Evolutionary conservation across 2,329 filamentous ascomycete species (phyloP), one percentile per base, ranked within the genome.

Genomic region (Fusarium napiforme): DNA sequence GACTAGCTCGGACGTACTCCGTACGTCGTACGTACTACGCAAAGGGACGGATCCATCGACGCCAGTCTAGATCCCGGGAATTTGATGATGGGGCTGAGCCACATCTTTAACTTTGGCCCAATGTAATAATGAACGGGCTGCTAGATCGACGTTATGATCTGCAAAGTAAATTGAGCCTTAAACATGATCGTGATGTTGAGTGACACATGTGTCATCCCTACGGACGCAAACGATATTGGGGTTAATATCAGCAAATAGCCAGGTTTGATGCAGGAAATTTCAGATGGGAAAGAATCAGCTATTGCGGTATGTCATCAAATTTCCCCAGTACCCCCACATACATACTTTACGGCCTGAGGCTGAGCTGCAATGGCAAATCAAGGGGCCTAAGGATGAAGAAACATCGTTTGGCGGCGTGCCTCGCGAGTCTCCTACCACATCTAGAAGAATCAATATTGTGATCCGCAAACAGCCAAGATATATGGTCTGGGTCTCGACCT

Each of bases 291-390:
- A 62, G 39, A 60, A 42, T 21, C 28, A 47, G n/a, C 50, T 16
- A 45, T 39, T 42, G 36, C 57, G 57, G 52, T 19, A 68, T 68
- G 67, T 68, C 67, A 74, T 64, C 56, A 43, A 56, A 64, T 68
- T 67, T 64, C 61, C 71, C 46, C n/a, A 36, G 36, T 45, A 58
- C 57, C 67, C 45, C 71, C 71, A 74, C 71, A 56, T 58, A 34
- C 30, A 56, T 52, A 36, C 37, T 37, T 26, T 46, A 50, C 16
- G 46, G 37, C 45, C 55, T 28, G 40, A 57, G 47, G 56, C 43
- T 56, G 42, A 57, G n/a, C 53, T 40, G 37, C 32, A 26, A 66
- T 45, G n/a, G 47, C 42, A 61, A 69, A 69, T 65, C 55, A 72
- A 60, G 55, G 40, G 32, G 21, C 30, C 26, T 34, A 39, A 55